Conservation (phyloP, 306 rosid genomes). For the Mucuna pruriens region DNA sequence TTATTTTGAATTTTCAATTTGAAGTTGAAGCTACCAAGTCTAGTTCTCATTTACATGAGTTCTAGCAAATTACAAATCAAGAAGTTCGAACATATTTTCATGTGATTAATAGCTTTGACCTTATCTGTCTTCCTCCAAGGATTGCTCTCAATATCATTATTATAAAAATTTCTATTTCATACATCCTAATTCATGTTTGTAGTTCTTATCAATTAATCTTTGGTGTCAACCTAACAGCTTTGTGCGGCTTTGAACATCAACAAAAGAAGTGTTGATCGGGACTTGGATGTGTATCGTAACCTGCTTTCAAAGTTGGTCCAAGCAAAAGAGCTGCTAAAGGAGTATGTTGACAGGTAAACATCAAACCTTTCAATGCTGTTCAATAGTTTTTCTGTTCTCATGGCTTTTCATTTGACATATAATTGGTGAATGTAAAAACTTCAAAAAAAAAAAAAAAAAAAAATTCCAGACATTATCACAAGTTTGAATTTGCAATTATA, state of each 20-base stretch:
- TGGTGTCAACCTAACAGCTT: constrained; percentile 61
- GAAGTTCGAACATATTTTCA: constrained; percentile 8
- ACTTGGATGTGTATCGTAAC: constrained; percentile 89
- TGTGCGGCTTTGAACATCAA: constrained; percentile 72
- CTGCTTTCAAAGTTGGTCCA: constrained; percentile 95
- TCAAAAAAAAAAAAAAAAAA: background rate
- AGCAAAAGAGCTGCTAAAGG: constrained; percentile 92
- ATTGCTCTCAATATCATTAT: constrained; percentile 5
- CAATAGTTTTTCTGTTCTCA: background rate
- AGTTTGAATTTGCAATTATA: constrained; percentile 15
- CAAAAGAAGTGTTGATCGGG: constrained; percentile 85
- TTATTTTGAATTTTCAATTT: constrained; percentile 10
- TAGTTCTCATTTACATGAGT: constrained; percentile 19
- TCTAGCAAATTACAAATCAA: constrained; percentile 6
- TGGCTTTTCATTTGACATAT: background rate
- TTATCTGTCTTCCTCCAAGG: constrained; percentile 28
- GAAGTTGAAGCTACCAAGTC: constrained; percentile 15
- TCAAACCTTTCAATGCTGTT: constrained; percentile 27
- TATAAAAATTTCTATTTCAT: background rate
- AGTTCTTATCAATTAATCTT: constrained; percentile 25
- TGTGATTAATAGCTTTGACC: constrained; percentile 24
- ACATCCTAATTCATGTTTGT: constrained; percentile 1
- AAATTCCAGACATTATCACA: background rate
- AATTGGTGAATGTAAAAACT: background rate
- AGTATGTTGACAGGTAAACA: constrained; percentile 80